These are phyloP conservation scores for Arthonia radiata DNA, from an alignment of 495 filamentous ascomycete genomes.

Conservation along the genomic window DNA sequence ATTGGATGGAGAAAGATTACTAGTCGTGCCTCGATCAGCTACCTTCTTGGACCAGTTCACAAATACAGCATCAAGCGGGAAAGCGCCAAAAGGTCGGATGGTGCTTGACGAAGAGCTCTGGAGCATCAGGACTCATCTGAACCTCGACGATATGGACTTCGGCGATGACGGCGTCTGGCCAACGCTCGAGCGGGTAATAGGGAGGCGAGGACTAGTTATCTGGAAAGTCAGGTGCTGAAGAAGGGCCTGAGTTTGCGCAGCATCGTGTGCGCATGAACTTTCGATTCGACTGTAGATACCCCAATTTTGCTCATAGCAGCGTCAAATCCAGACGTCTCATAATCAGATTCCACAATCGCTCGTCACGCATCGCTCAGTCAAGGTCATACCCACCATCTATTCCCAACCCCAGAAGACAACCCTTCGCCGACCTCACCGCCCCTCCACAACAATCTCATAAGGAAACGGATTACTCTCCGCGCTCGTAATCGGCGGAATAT, in stretches of 20 bases:
- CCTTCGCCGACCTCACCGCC: too few species aligned
- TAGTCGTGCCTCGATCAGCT: constrained; percentile 41
- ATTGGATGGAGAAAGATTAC: too few species aligned
- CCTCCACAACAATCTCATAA: constrained; percentile 74
- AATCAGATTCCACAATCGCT: too few species aligned
- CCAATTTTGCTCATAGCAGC: too few species aligned
- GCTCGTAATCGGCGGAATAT: constrained; percentile 91
- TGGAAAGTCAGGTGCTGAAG: constrained; percentile 36
- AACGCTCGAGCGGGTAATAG: constrained; percentile 53
- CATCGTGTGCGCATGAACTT: too few species aligned
- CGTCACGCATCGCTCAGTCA: too few species aligned
- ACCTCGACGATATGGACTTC: constrained; percentile 83
- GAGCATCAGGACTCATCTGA: constrained; percentile 50
- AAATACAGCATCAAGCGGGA: constrained; percentile 7
- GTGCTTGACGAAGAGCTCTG: constrained; percentile 42
- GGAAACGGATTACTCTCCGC: constrained; percentile 86
- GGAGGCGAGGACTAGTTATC: constrained; percentile 51
- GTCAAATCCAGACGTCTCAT: too few species aligned
- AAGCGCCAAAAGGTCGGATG: constrained; percentile 19
- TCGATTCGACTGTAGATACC: too few species aligned
- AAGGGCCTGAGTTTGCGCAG: too few species aligned
- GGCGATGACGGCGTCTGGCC: constrained; percentile 53
- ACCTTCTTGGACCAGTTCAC: constrained; percentile 42
- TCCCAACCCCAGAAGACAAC: too few species aligned
- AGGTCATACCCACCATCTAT: too few species aligned